Conservation (phyloP, 441 rosid genomes). For the Arabidopsis lyrata region DNA sequence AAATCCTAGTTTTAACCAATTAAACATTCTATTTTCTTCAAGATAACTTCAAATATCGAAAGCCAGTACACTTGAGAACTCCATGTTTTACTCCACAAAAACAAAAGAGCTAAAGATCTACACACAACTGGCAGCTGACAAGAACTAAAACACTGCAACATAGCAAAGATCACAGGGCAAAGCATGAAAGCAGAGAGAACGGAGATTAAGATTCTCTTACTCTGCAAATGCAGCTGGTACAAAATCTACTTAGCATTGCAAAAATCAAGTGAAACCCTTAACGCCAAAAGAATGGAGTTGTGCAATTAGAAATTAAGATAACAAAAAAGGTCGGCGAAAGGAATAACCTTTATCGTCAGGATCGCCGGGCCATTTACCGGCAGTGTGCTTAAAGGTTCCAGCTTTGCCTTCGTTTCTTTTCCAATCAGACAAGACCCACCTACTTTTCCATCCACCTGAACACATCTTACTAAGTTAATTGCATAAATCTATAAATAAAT, state of each 20-base stretch:
- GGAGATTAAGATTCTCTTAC: background rate
- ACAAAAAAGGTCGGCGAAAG: conserved; percentile 22
- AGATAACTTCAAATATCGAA: conserved; percentile 15
- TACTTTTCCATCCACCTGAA: conserved; percentile 88
- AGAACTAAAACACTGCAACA: conserved; percentile 6
- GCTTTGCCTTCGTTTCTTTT: conserved; percentile 92
- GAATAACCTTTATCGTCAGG: conserved; percentile 81
- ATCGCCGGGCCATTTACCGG: conserved; percentile 94
- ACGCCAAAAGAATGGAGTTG: background rate
- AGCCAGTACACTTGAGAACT: conserved; percentile 17
- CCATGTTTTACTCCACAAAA: conserved; percentile 4
- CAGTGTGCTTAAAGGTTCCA: conserved; percentile 84
- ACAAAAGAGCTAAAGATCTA: conserved; percentile 9
- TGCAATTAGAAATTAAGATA: background rate
- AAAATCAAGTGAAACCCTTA: conserved; percentile 15
- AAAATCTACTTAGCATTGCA: background rate
- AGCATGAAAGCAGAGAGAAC: background rate
- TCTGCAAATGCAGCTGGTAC: background rate
- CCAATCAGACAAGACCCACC: conserved; percentile 97
- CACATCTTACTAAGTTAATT: conserved; percentile 33
- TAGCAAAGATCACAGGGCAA: conserved; percentile 11
- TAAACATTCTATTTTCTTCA: background rate
- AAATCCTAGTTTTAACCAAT: background rate
- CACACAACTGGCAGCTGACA: background rate
- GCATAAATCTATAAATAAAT: conserved; percentile 20